Evolutionary conservation across 495 filamentous ascomycete genomes (phyloP), one percentile per base, ranked within the genome.

Genomic region (Annulohypoxylon maeteangense): DNA sequence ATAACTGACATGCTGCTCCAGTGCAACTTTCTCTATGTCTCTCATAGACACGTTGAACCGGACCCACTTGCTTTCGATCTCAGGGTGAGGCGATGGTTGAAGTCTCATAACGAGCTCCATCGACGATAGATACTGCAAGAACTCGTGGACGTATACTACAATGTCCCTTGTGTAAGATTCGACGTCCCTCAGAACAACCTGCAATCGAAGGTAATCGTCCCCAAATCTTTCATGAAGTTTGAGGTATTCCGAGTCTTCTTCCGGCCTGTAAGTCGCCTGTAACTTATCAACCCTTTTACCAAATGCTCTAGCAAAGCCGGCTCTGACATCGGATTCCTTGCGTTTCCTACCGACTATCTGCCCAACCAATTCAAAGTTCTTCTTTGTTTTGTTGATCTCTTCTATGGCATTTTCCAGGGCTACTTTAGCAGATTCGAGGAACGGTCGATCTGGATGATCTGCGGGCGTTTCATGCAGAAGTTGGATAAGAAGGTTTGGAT

Each of bases 321-420:
- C 83, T 50, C 92, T 87, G 58, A 95, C 91, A 81, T 97, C 93
- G 0, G 93, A 94, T 67, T 97, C 93, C 74, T 96, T 96, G 67
- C 93, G 89, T 80, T 95, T 95, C 42, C 93, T 87, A 50, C 89
- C 87, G 40, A 95, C 90, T 68, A 96, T 93, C 78, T 96, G 90
- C 5, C 91, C 93, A 25, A 98, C 90, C 61, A 97, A 86, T 69
- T 97, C 92, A 23, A 92, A 92, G 11, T 95, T 91, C 77, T 92
- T 94, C 79, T 97, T 98, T 69, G 93, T 86, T 65, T 94, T 92
- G 81, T 98, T 96, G 74, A 99, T 97, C 23, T 94, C 90, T 31
- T 90, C 85, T 38, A 92, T 90, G 45, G 94, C 88, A 11, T 86
- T 87, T 20, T 89, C 90, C 56, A 95, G 85, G 53, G 88, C 85